phyloP scores from a whole-genome alignment of 768 basidiomycete species.

The Leccinum ochraceum region DNA sequence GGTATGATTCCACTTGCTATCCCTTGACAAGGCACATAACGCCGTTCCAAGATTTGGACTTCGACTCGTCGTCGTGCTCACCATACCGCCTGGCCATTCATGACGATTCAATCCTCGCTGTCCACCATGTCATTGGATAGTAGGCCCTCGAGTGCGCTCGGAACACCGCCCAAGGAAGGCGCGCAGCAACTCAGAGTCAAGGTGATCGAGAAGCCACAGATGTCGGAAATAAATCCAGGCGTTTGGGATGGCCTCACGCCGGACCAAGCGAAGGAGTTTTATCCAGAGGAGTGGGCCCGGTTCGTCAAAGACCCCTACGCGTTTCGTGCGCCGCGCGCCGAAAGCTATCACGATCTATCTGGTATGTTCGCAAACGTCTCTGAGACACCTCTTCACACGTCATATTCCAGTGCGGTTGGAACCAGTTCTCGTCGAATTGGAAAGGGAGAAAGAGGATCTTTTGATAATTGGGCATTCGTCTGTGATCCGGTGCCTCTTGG shows the following conservation, averaged over 20 bases:
- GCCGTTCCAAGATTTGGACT: slow-evolving; percentile 81
- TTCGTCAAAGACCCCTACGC: slow-evolving; percentile 93
- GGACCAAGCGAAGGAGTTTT: slow-evolving; percentile 85
- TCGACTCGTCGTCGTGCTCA: slow-evolving; percentile 90
- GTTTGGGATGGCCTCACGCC: slow-evolving; percentile 96
- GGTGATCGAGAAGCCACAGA: slow-evolving; percentile 93
- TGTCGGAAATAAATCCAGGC: slow-evolving; percentile 97
- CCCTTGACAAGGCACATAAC: not conserved
- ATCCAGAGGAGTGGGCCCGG: slow-evolving; percentile 90
- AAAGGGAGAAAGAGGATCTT: slow-evolving; percentile 91
- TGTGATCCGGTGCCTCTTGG: slow-evolving; percentile 93
- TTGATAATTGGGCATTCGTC: slow-evolving; percentile 97
- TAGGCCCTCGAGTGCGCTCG: not conserved
- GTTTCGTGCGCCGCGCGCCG: slow-evolving; percentile 89
- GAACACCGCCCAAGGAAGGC: slow-evolving; percentile 7
- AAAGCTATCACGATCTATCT: slow-evolving; percentile 95
- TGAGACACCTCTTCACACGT: not conserved
- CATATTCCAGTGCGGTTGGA: slow-evolving; percentile 80
- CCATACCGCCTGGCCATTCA: slow-evolving; percentile 96
- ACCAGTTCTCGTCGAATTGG: slow-evolving; percentile 88
- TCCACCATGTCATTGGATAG: slow-evolving; percentile 30
- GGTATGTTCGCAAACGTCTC: slow-evolving; percentile 43
- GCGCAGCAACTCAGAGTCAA: slow-evolving; percentile 54
- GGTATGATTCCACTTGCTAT: slow-evolving; percentile 42
- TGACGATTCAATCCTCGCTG: slow-evolving; percentile 44